Base-by-base conservation (phyloP, 192 early-diverging fungal genomes). In the Backusella parvicylindrica region DNA sequence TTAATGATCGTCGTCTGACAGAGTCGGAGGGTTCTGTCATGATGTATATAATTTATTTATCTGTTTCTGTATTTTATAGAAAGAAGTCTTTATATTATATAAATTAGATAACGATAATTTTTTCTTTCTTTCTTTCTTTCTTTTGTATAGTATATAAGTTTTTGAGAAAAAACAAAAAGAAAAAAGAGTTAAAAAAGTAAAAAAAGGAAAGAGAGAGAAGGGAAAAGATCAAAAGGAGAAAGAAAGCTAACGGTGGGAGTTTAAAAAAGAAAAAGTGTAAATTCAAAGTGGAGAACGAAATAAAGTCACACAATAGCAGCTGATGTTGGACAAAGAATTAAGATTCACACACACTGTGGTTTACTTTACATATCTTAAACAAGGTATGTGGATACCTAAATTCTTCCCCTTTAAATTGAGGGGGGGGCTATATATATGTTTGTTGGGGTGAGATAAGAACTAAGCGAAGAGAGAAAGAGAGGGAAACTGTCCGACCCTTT, bases 1-100 rank as follows among this genome's bases (percentile, higher is more conserved):
- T 70, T 18, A 70, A 47, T 18, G 68, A 70, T 70, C 68, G 40
- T 70, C 68, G 38, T 70, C 68, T 70, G 37, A 47, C 41, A 47
- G 53, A 60, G 21, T 60, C 53, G 53, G 53, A 60, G 53, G 53
- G 53, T 60, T 60, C 41, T 37, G 33, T 41, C 40, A 70, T 70
- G 6, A 40, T 70, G 26, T 9, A 28, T 40, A 30, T n/a, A n/a
- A n/a, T 5, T 30, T n/a, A 23, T 41, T 26, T 8, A 23, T 43
- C 28, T 32, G 1, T 70, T 18, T 38, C 60, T 64, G 12, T 64
- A 47, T 47, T 47, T 47, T 47, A 47, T 47, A 47, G 5, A 47
- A n/a, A n/a, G n/a, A n/a, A n/a, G 53, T 8, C n/a, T 60, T 60
- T 28, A 13, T 60, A 12, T 60, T 28, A 28, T 60, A 4, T 43